Evolutionary conservation across 495 filamentous ascomycete genomes (phyloP).

Genomic region (Penicillium soppii): DNA sequence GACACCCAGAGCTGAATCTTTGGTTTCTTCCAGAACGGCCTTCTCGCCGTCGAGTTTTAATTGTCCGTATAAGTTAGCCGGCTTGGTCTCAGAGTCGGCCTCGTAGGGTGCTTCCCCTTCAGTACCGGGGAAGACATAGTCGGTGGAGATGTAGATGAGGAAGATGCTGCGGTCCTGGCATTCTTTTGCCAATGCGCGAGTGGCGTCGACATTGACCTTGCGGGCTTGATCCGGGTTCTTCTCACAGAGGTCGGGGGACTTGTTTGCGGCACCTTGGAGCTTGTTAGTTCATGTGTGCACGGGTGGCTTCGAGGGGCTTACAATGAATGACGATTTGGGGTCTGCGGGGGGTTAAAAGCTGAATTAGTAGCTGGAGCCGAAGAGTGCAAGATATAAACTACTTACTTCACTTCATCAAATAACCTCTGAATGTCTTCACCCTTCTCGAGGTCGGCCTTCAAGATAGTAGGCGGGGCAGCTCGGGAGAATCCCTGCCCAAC

Average conservation of each 20-base stretch:
- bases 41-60: constrained; percentile 83
- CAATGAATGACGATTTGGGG: constrained; percentile 84
- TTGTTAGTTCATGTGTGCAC: neutral
- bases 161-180: constrained; percentile 63
- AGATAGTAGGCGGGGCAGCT: constrained; percentile 66
- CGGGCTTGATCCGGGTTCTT: constrained; percentile 73
- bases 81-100: constrained; percentile 57
- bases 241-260: constrained; percentile 82
- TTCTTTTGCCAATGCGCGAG: constrained; percentile 62
- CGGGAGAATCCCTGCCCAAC: constrained; percentile 79
- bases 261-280: constrained; percentile 78
- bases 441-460: constrained; percentile 75
- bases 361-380: constrained; percentile 5
- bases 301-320: constrained; percentile 34
- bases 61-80: constrained; percentile 85
- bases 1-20: constrained; percentile 54
- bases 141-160: constrained; percentile 90
- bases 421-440: constrained; percentile 57
- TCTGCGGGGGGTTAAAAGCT: constrained; percentile 39
- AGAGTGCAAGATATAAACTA: neutral
- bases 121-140: constrained; percentile 86
- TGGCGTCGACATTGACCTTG: constrained; percentile 72
- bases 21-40: constrained; percentile 63
- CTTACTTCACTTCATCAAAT: constrained; percentile 56
- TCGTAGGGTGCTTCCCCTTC: constrained; percentile 87